A percentile compares a stretch with the other conserved stretches of the same genome.
Evolutionary conservation across 768 basidiomycete species (phyloP).

Genomic region (Leccinum sublutescens): DNA sequence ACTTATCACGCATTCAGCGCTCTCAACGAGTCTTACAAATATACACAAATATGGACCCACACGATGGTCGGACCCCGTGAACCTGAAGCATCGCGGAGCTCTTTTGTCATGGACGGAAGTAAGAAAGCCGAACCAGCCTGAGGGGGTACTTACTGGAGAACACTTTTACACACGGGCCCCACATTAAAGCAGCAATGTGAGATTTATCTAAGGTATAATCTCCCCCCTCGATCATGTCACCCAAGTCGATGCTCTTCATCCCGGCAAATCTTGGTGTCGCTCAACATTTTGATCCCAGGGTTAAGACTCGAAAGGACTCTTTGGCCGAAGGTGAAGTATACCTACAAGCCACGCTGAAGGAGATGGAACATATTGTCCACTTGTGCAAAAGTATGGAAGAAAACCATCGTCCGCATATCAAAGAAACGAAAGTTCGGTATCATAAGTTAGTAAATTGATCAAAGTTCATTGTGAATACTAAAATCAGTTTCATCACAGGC

Average conservation of each 20-base stretch:
- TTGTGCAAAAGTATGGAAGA: not conserved
- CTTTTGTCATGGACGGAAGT: not conserved
- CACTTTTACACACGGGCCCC: constrained; percentile 1
- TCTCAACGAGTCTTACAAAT: not conserved
- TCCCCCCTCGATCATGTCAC: constrained; percentile 7
- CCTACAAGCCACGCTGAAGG: constrained; percentile 9
- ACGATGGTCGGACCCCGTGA: not conserved
- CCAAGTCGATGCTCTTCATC: constrained; percentile 3
- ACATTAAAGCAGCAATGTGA: not conserved
- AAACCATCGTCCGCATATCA: not conserved
- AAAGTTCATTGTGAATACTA: not conserved
- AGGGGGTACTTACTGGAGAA: not conserved
- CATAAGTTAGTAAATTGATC: too few relatives aligned
- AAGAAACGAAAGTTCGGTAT: not conserved
- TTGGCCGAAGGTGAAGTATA: constrained; percentile 3
- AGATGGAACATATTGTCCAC: constrained; percentile 5
- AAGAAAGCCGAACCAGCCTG: not conserved
- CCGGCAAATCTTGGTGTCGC: not conserved
- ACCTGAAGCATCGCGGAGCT: not conserved
- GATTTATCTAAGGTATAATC: too few relatives aligned
- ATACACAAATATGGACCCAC: not conserved
- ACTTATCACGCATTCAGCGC: too few relatives aligned
- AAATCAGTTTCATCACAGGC: too few relatives aligned
- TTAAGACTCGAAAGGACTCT: not conserved
- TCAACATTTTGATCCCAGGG: not conserved